Conservation (phyloP, 306 rosid genomes). For the Vigna reflexopilosa region DNA sequence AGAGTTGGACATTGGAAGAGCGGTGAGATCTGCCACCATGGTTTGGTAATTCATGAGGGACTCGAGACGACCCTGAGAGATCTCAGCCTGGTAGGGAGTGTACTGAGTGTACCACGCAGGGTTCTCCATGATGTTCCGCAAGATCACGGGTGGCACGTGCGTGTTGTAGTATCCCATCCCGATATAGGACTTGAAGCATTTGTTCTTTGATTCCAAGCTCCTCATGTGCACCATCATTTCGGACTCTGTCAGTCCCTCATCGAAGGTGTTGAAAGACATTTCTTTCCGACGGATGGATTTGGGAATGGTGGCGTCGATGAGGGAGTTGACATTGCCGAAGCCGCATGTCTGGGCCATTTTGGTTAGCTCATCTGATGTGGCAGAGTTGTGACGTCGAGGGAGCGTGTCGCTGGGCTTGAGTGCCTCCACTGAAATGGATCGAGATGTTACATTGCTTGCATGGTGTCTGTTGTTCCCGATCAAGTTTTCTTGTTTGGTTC, state of each 20-base stretch:
- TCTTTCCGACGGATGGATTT: slow-evolving; percentile 79
- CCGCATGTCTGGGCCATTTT: slow-evolving; percentile 78
- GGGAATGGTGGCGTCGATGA: slow-evolving; percentile 90
- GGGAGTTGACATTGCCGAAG: slow-evolving; percentile 65
- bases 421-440: slow-evolving; percentile 89
- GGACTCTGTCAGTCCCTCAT: slow-evolving; percentile 78
- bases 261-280: slow-evolving; percentile 70
- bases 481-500: slow-evolving; percentile 51
- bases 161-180: slow-evolving; percentile 98
- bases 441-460: slow-evolving; percentile 47
- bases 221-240: slow-evolving; percentile 92
- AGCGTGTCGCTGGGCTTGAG: slow-evolving; percentile 89
- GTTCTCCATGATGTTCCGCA: slow-evolving; percentile 95
- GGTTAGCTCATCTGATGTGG: slow-evolving; percentile 75
- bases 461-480: neutral
- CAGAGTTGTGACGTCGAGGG: slow-evolving; percentile 94
- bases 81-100: slow-evolving; percentile 99
- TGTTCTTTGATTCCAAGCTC: slow-evolving; percentile 74
- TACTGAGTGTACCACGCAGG: slow-evolving; percentile 99
- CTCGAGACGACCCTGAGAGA: slow-evolving; percentile 93
- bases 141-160: slow-evolving; percentile 86
- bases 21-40: slow-evolving; percentile 86
- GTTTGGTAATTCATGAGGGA: slow-evolving; percentile 91
- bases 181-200: slow-evolving; percentile 73
- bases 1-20: slow-evolving; percentile 96